Evolutionary conservation across 2,329 filamentous ascomycete genomes (phyloP).

Genomic region (Phymatotrichopsis omnivora): DNA sequence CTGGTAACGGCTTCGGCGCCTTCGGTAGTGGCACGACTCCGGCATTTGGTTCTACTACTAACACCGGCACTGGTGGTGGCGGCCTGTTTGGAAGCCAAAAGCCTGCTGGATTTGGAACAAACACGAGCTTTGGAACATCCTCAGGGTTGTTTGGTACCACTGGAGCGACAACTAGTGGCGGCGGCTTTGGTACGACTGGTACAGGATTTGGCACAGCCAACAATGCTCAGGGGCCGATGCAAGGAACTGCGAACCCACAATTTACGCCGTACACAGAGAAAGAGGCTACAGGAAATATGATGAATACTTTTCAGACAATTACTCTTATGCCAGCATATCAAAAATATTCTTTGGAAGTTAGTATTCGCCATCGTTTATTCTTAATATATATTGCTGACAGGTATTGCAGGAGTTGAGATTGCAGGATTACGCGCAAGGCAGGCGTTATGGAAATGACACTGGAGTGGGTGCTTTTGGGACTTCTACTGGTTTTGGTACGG

Average conservation of each 20-base stretch:
- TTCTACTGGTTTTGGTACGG: constrained; percentile 32
- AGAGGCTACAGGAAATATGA: constrained; percentile 49
- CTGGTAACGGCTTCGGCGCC: constrained; percentile 24
- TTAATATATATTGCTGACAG: constrained; percentile 15
- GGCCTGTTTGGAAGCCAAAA: constrained; percentile 38
- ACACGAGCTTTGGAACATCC: constrained; percentile 37
- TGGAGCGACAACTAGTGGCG: constrained; percentile 30
- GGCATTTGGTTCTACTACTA: constrained; percentile 29
- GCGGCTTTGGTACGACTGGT: constrained; percentile 23
- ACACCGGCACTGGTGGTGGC: constrained; percentile 26
- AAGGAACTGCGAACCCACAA: constrained; percentile 55
- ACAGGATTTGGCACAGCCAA: constrained; percentile 38
- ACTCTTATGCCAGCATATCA: constrained; percentile 69
- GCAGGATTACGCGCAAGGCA: constrained; percentile 79
- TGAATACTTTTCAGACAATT: constrained; percentile 65
- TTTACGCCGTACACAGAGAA: constrained; percentile 66
- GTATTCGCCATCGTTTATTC: constrained; percentile 9
- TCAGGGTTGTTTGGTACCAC: constrained; percentile 46
- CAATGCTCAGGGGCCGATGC: constrained; percentile 41
- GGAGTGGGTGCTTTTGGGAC: constrained; percentile 52
- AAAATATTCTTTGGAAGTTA: constrained; percentile 73
- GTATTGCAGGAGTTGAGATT: constrained; percentile 55
- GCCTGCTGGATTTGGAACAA: constrained; percentile 47
- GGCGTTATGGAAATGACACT: constrained; percentile 69
- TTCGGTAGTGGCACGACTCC: constrained; percentile 23